Percentiles rank a stretch among this genome's conserved stretches.
Evolutionary conservation across 495 filamentous ascomycete genomes (phyloP).

Genomic region (Daldinia childiae): DNA sequence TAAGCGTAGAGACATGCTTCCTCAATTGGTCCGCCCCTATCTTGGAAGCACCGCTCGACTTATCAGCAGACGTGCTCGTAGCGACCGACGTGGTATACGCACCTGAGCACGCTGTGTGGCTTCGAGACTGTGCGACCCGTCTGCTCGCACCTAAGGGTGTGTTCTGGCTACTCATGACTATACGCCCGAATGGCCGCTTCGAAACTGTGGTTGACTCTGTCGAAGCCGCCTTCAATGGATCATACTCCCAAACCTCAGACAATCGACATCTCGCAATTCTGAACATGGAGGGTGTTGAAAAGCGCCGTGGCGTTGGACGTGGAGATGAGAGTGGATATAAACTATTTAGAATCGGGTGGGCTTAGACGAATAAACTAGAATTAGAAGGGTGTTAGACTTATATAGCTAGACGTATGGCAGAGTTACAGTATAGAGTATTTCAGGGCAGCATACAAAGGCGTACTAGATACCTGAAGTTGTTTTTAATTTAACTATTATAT

Average conservation of each 20-base stretch:
- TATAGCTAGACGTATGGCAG: neutral
- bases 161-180: constrained; percentile 53
- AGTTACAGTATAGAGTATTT: constrained; percentile 6
- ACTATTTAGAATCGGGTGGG: constrained; percentile 50
- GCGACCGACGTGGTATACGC: constrained; percentile 54
- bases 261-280: constrained; percentile 46
- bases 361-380: constrained; percentile 17
- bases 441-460: constrained; percentile 3
- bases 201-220: constrained; percentile 48
- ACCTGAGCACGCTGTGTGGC: constrained; percentile 48
- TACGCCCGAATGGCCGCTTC: constrained; percentile 51
- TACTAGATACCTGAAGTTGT: neutral
- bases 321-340: constrained; percentile 54
- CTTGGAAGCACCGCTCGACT: constrained; percentile 44
- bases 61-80: constrained; percentile 45
- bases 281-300: constrained; percentile 42
- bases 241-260: constrained; percentile 11
- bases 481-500: no score
- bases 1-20: constrained; percentile 34
- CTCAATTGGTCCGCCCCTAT: constrained; percentile 50
- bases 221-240: constrained; percentile 44
- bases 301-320: constrained; percentile 48
- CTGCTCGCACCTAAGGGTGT: constrained; percentile 47
- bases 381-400: neutral
- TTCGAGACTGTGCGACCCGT: constrained; percentile 48